phyloP scores from a whole-genome alignment of 495 filamentous ascomycete species.

The Hypoxylon subgilvum region DNA sequence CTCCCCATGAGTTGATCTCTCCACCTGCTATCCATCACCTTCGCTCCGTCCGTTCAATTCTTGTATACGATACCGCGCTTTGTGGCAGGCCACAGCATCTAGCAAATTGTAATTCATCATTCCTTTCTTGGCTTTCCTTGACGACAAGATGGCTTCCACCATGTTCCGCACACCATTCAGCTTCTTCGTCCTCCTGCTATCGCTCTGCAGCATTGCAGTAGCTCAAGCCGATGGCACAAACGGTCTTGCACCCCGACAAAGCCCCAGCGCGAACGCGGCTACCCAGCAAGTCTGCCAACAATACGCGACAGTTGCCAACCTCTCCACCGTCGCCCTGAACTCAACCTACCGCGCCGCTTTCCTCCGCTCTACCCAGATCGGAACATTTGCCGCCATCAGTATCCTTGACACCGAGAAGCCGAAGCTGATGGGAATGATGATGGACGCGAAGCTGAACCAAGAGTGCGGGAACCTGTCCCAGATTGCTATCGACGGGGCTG shows the following conservation, averaged over 20 bases:
- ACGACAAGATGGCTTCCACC: slow-evolving; percentile 12
- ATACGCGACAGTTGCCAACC: slow-evolving; percentile 43
- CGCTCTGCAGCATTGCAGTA: slow-evolving; percentile 26
- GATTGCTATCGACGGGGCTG: slow-evolving; percentile 40
- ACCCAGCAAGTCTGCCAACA: slow-evolving; percentile 21
- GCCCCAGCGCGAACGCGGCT: slow-evolving; percentile 16
- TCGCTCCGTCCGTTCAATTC: slow-evolving; percentile 17
- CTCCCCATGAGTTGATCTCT: slow-evolving; percentile 29
- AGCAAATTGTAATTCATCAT: slow-evolving; percentile 6
- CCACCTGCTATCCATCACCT: slow-evolving; percentile 1
- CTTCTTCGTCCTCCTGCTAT: slow-evolving; percentile 27
- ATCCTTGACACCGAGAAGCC: slow-evolving; percentile 41
- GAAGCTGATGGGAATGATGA: slow-evolving; percentile 40
- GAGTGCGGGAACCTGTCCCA: slow-evolving; percentile 45
- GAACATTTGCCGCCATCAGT: slow-evolving; percentile 34
- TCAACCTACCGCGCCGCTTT: slow-evolving; percentile 44
- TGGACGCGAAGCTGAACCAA: slow-evolving; percentile 40
- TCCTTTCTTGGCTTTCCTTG: background rate
- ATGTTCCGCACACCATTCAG: slow-evolving; percentile 27
- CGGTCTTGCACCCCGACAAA: slow-evolving; percentile 19
- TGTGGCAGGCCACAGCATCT: slow-evolving; percentile 31
- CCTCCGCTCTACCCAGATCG: slow-evolving; percentile 39
- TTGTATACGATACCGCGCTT: slow-evolving; percentile 9
- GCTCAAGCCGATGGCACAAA: slow-evolving; percentile 9
- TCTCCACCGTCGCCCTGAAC: slow-evolving; percentile 44